Percentiles rank a stretch among this genome's conserved stretches.
phyloP scores from a whole-genome alignment of 305 asterid species.

The Solanum hybrid region DNA sequence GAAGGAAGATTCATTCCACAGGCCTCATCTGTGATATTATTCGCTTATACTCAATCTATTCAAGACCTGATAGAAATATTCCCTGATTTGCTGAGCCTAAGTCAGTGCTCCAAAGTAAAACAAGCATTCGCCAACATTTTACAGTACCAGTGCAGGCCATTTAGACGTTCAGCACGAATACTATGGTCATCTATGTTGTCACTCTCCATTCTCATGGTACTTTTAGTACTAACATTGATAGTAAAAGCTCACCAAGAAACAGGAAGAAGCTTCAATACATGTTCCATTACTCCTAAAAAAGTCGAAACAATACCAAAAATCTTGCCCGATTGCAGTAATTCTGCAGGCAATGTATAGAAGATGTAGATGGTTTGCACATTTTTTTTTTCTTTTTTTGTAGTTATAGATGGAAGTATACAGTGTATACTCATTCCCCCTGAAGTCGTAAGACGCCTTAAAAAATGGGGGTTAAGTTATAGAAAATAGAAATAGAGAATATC shows the following conservation, averaged over 20 bases:
- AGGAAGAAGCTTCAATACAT: constrained; percentile 20
- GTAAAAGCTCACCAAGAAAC: constrained; percentile 30
- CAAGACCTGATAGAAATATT: constrained; percentile 30
- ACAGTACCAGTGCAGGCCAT: constrained; percentile 35
- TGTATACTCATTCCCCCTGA: background rate
- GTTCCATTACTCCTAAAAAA: constrained; percentile 20
- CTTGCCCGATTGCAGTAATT: background rate
- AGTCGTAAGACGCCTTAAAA: constrained; percentile 1
- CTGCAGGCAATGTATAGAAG: background rate
- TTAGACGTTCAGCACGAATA: constrained; percentile 13
- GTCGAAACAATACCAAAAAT: background rate
- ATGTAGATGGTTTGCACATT: background rate
- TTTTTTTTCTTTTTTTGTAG: background rate
- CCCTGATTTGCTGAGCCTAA: constrained; percentile 37
- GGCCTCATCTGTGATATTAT: constrained; percentile 18
- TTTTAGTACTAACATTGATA: constrained; percentile 30
- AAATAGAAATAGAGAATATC: background rate
- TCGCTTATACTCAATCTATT: constrained; percentile 34
- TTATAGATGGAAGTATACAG: background rate
- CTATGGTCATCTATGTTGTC: constrained; percentile 36
- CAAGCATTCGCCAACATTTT: constrained; percentile 31
- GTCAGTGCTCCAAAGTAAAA: constrained; percentile 26
- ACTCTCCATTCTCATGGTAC: constrained; percentile 33
- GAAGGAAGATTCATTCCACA: constrained; percentile 38
- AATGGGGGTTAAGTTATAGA: background rate